Evolutionary conservation across 2,329 filamentous ascomycete genomes (phyloP).

Genomic region (Neonectria punicea): DNA sequence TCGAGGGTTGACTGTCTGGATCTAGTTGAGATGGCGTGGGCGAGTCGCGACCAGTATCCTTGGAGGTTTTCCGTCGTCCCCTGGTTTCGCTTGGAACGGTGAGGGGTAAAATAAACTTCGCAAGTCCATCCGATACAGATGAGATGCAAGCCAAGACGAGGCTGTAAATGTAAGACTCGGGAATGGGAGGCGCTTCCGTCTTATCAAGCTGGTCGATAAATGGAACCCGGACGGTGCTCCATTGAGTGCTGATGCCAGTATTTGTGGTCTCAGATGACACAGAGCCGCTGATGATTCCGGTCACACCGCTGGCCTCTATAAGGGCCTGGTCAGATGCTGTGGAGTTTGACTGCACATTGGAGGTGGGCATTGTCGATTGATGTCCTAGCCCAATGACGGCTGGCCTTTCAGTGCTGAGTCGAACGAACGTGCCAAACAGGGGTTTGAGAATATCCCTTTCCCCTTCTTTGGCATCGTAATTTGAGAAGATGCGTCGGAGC

Average conservation of each 20-base stretch:
- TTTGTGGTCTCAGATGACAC: slow-evolving; percentile 73
- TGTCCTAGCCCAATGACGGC: slow-evolving; percentile 87
- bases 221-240: slow-evolving; percentile 87
- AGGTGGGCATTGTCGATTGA: slow-evolving; percentile 84
- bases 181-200: slow-evolving; percentile 80
- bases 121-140: slow-evolving; percentile 89
- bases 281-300: slow-evolving; percentile 84
- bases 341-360: slow-evolving; percentile 63
- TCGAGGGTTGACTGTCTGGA: slow-evolving; percentile 45
- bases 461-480: slow-evolving; percentile 79
- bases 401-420: slow-evolving; percentile 91
- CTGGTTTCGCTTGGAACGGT: slow-evolving; percentile 81
- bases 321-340: slow-evolving; percentile 84
- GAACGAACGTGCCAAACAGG: slow-evolving; percentile 88
- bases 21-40: slow-evolving; percentile 53
- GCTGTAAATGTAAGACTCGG: slow-evolving; percentile 94
- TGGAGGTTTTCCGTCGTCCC: slow-evolving; percentile 60
- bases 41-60: slow-evolving; percentile 58
- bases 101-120: slow-evolving; percentile 91
- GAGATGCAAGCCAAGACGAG: slow-evolving; percentile 90
- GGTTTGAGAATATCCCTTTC: slow-evolving; percentile 83
- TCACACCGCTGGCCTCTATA: slow-evolving; percentile 86
- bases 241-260: slow-evolving; percentile 87
- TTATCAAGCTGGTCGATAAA: slow-evolving; percentile 97
- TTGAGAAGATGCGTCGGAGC: slow-evolving; percentile 80